A percentile compares a stretch with the other conserved stretches of the same genome.
These are phyloP conservation scores for Austroboletus festivus DNA, from an alignment of 768 basidiomycete species.

Conservation along the genomic window DNA sequence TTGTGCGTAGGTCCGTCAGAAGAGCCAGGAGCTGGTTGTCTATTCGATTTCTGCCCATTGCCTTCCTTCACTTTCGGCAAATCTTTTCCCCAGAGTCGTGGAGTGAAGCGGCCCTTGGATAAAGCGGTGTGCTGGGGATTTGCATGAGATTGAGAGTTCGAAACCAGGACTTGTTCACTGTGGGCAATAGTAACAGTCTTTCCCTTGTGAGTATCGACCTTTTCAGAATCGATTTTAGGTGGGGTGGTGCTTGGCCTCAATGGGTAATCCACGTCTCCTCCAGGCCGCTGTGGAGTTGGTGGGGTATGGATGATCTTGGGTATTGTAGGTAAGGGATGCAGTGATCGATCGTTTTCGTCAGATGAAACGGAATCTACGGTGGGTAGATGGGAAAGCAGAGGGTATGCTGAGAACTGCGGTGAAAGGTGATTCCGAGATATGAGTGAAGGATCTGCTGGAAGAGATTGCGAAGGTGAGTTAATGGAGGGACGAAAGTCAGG, in stretches of 20 bases:
- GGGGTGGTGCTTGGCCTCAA: constrained; percentile 1
- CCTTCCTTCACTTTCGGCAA: constrained; percentile 16
- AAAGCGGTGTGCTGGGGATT: neutral
- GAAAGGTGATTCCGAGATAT: constrained; percentile 12
- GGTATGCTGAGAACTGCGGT: constrained; percentile 8
- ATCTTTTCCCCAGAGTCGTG: constrained; percentile 31
- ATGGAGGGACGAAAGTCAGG: constrained; percentile 12
- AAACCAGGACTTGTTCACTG: constrained; percentile 28
- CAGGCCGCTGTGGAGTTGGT: constrained; percentile 33
- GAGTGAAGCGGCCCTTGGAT: constrained; percentile 28
- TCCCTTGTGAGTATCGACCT: constrained; percentile 5
- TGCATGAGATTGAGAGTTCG: constrained; percentile 18
- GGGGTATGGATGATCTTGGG: constrained; percentile 37
- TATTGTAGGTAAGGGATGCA: constrained; percentile 27
- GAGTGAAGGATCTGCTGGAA: constrained; percentile 17
- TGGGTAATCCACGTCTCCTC: constrained; percentile 11
- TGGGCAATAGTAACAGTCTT: constrained; percentile 18
- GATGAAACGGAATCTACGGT: constrained; percentile 27
- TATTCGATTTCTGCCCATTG: constrained; percentile 26
- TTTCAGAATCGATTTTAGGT: constrained; percentile 13
- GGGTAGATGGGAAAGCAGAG: constrained; percentile 13
- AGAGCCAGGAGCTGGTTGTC: constrained; percentile 12
- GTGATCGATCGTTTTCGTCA: constrained; percentile 24
- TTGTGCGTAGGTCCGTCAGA: no score
- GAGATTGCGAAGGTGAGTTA: constrained; percentile 20